phyloP scores from a whole-genome alignment of 495 filamentous ascomycete genomes.

The Xylaria venustula region DNA sequence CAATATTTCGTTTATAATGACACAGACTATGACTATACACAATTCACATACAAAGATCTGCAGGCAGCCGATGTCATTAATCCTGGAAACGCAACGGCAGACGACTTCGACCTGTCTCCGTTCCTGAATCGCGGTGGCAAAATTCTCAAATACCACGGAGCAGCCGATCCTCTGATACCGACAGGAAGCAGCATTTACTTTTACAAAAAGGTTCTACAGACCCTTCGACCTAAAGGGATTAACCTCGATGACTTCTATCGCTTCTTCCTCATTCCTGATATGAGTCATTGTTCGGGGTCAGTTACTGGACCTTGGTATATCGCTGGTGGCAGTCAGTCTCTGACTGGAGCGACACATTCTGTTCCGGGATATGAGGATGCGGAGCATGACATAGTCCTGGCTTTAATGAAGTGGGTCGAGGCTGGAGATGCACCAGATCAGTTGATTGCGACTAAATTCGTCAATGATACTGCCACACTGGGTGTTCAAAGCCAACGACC shows the following conservation, averaged over 20 bases:
- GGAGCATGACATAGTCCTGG: slow-evolving; percentile 40
- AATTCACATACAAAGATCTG: slow-evolving; percentile 33
- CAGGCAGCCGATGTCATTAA: slow-evolving; percentile 33
- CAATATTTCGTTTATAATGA: slow-evolving; percentile 43
- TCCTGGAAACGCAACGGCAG: slow-evolving; percentile 37
- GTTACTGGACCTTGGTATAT: slow-evolving; percentile 41
- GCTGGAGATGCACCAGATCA: slow-evolving; percentile 35
- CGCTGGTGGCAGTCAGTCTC: slow-evolving; percentile 32
- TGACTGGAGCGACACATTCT: slow-evolving; percentile 20
- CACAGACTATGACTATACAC: slow-evolving; percentile 36
- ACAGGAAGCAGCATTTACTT: slow-evolving; percentile 41
- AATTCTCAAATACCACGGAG: slow-evolving; percentile 55
- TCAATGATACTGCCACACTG: slow-evolving; percentile 20
- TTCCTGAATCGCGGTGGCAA: slow-evolving; percentile 52
- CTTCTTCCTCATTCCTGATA: slow-evolving; percentile 48
- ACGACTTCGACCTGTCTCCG: slow-evolving; percentile 46
- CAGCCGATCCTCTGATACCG: slow-evolving; percentile 50
- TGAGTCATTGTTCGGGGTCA: slow-evolving; percentile 36
- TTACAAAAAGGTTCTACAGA: slow-evolving; percentile 34
- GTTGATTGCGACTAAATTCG: slow-evolving; percentile 43
- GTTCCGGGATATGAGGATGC: slow-evolving; percentile 40
- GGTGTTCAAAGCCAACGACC: slow-evolving; percentile 44
- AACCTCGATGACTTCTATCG: slow-evolving; percentile 35
- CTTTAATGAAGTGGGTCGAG: slow-evolving; percentile 49
- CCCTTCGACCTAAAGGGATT: slow-evolving; percentile 25